Evolutionary conservation across 805 yeast genomes (phyloP), one percentile per base, ranked within the genome.

Genomic region (Isabelozyma rhagii): DNA sequence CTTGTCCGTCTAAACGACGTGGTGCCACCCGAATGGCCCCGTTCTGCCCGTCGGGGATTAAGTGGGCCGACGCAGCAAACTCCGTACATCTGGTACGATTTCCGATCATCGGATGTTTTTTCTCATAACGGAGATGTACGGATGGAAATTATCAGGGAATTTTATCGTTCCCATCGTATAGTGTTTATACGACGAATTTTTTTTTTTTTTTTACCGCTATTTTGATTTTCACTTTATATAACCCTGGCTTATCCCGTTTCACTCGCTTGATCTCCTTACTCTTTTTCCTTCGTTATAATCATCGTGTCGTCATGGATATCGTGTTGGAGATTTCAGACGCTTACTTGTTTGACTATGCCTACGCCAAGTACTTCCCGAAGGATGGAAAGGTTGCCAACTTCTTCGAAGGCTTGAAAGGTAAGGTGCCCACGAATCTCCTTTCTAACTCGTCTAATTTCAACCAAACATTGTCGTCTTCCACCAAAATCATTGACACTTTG

Each of bases 311-410:
- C 50, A 93, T 94, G 99, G 99, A 94, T 85, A 74, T 94, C 62
- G 91, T 90, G 21, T 78, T 94, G 47, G 99, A 94, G 68, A 73
- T 83, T 21, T 70, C 75, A 43, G 99, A 94, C 69, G 77, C 88
- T 44, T 88, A 71, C 58, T 60, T 83, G 28, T 80, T 93, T 46
- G 99, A 94, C 71, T 77, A 74, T 64, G 71, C 82, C 14, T 93
- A 91, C 60, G 88, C 97, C 29, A 71, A 71, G 40, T 53, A 82
- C 2, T 72, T 89, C 44, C 75, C 65, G 51, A 58, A 47, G 31
- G 47, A 51, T 41, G 57, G 54, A 2, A 44, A 50, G 51, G 53
- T 54, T 52, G 52, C 56, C n/a, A 40, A 57, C 17, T 42, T 55
- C 39, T 15, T 58, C 54, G 45, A 27, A 48, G 38, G 50, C 50